phyloP scores from a whole-genome alignment of 2,329 filamentous ascomycete species.

The Plenodomus tracheiphilus region DNA sequence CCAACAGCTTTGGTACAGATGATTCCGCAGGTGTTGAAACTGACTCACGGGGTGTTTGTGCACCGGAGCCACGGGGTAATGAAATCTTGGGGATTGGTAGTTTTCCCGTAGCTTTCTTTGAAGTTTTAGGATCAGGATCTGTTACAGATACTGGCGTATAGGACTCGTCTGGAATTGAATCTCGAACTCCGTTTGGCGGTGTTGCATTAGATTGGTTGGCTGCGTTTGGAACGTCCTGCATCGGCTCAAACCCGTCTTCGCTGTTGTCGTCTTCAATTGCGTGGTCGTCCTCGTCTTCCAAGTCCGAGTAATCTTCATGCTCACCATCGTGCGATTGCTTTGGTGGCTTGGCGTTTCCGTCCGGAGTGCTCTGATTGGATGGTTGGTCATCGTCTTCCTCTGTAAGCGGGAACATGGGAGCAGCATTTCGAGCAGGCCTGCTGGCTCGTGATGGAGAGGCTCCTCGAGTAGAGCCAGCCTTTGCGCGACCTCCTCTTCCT shows the following conservation, averaged over 20 bases:
- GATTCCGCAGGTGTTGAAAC: conserved; percentile 29
- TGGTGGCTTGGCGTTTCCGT: conserved; percentile 33
- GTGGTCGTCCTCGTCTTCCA: conserved; percentile 21
- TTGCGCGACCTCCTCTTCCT: conserved; percentile 34
- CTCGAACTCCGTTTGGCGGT: conserved; percentile 22
- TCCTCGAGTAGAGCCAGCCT: conserved; percentile 24
- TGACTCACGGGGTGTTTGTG: conserved; percentile 32
- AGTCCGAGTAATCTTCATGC: conserved; percentile 11
- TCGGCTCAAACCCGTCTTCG: conserved; percentile 16
- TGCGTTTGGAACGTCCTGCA: conserved; percentile 13
- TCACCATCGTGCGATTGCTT: conserved; percentile 22
- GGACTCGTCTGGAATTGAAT: conserved; percentile 11
- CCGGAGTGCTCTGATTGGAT: conserved; percentile 41
- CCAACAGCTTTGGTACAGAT: conserved; percentile 25
- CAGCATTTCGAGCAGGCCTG: conserved; percentile 38
- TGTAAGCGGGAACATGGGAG: conserved; percentile 36
- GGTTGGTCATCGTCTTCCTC: conserved; percentile 41
- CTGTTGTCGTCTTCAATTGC: conserved; percentile 20
- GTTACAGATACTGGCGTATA: conserved; percentile 7
- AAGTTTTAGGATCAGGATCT: conserved; percentile 10
- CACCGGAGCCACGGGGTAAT: conserved; percentile 20
- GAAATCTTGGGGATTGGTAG: conserved; percentile 25
- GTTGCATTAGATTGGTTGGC: conserved; percentile 18
- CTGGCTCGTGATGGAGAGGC: conserved; percentile 31
- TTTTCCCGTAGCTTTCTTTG: conserved; percentile 11